These are phyloP conservation scores for Trypanosomatidae sp. DNA, from an alignment of 208 protist species.

Conservation along the genomic window DNA sequence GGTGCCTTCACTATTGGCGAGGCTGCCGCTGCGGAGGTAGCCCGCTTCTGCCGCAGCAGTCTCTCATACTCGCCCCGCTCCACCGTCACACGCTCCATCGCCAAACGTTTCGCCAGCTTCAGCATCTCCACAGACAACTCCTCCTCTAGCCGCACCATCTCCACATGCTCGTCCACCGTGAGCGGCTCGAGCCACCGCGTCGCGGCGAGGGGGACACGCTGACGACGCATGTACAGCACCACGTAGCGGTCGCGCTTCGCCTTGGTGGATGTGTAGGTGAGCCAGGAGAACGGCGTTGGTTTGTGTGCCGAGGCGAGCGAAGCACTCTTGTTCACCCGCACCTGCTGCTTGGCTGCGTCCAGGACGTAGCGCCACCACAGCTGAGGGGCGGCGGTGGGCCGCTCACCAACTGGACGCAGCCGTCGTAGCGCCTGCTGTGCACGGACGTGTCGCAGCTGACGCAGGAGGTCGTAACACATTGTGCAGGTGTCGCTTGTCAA, in stretches of 20 bases:
- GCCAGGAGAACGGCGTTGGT: slow-evolving; percentile 43
- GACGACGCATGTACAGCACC: slow-evolving; percentile 39
- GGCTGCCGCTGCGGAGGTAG: neutral
- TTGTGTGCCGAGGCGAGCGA: slow-evolving; percentile 9
- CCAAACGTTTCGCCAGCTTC: slow-evolving; percentile 51
- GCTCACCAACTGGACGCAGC: slow-evolving; percentile 27
- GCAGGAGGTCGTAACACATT: slow-evolving; percentile 18
- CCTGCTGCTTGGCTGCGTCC: slow-evolving; percentile 33
- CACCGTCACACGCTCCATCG: slow-evolving; percentile 30
- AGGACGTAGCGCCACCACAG: slow-evolving; percentile 74
- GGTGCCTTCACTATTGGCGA: too few relatives aligned
- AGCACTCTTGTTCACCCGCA: slow-evolving; percentile 22
- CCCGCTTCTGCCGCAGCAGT: slow-evolving; percentile 20
- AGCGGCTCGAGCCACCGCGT: slow-evolving; percentile 43
- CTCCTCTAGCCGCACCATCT: slow-evolving; percentile 43
- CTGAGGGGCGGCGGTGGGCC: slow-evolving; percentile 36
- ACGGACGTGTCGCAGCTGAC: slow-evolving; percentile 14
- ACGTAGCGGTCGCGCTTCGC: slow-evolving; percentile 46
- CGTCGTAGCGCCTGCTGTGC: slow-evolving; percentile 36
- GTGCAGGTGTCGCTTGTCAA: slow-evolving; percentile 25
- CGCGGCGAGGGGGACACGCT: slow-evolving; percentile 23
- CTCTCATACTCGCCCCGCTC: slow-evolving; percentile 41
- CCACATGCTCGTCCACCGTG: slow-evolving; percentile 28
- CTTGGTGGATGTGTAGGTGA: slow-evolving; percentile 40
- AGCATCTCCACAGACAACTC: slow-evolving; percentile 59